These are phyloP conservation scores for Teunomyces kruisii DNA, from an alignment of 805 yeast species.

Conservation along the genomic window DNA sequence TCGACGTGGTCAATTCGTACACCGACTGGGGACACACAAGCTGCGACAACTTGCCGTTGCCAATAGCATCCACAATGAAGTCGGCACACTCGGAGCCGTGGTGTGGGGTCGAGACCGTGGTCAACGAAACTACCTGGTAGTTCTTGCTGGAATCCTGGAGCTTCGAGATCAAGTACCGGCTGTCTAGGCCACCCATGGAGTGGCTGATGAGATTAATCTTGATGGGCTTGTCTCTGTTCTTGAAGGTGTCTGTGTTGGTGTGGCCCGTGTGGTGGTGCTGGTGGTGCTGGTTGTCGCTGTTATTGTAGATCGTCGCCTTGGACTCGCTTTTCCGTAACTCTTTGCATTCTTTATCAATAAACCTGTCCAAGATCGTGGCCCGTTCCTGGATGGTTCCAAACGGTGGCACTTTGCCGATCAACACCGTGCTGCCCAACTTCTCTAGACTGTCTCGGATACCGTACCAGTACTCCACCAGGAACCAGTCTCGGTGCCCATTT, in stretches of 20 bases:
- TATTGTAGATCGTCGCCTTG: slow-evolving; percentile 4
- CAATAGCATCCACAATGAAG: slow-evolving; percentile 44
- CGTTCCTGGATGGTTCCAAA: slow-evolving; percentile 73
- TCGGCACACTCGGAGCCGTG: slow-evolving; percentile 85
- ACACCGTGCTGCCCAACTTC: slow-evolving; percentile 62
- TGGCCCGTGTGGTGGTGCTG: slow-evolving; percentile 5
- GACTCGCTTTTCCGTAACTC: slow-evolving; percentile 12
- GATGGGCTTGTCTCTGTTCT: slow-evolving; percentile 24
- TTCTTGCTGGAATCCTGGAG: slow-evolving; percentile 39
- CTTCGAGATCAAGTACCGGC: slow-evolving; percentile 68
- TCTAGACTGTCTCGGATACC: slow-evolving; percentile 69
- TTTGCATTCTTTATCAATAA: slow-evolving; percentile 38
- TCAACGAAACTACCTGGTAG: slow-evolving; percentile 67
- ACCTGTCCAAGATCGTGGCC: slow-evolving; percentile 55
- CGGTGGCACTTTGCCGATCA: slow-evolving; percentile 79
- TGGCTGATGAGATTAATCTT: slow-evolving; percentile 80
- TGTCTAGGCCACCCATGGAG: slow-evolving; percentile 93
- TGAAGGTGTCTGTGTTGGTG: slow-evolving; percentile 7
- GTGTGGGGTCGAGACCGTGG: slow-evolving; percentile 89
- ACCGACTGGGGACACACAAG: slow-evolving; percentile 38
- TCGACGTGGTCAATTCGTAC: slow-evolving; percentile 62
- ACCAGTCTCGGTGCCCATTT: slow-evolving; percentile 4
- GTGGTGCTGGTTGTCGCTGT: slow-evolving; percentile 14
- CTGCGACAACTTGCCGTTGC: slow-evolving; percentile 15
- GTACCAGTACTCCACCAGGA: slow-evolving; percentile 71